Evolutionary conservation across 2,329 filamentous ascomycete species (phyloP).

Genomic region (Orbilia quercus): DNA sequence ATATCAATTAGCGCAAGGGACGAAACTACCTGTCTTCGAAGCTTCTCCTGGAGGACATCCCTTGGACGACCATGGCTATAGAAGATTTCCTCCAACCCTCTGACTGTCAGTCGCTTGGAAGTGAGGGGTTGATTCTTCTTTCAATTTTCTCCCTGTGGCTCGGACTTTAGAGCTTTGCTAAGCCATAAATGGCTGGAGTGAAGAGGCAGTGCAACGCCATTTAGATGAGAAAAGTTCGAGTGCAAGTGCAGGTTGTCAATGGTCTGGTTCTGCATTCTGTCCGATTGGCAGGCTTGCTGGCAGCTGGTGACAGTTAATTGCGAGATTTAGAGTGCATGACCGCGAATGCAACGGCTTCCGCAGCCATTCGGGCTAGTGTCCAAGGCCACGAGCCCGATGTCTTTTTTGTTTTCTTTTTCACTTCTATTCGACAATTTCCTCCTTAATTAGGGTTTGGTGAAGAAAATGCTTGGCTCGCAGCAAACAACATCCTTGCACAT

Average conservation of each 20-base stretch:
- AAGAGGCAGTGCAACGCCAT: constrained; percentile 19
- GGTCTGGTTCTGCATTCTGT: neutral
- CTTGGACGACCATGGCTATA: constrained; percentile 35
- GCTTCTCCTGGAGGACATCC: constrained; percentile 24
- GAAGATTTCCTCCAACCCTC: constrained; percentile 48
- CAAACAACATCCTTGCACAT: neutral
- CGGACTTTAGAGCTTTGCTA: constrained; percentile 14
- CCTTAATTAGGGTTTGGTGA: too few species aligned
- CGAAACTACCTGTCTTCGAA: constrained; percentile 49
- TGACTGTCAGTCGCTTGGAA: constrained; percentile 16
- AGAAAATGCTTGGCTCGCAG: neutral
- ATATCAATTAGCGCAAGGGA: constrained; percentile 21
- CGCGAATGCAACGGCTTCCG: constrained; percentile 3
- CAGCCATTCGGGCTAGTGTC: neutral
- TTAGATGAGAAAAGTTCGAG: constrained; percentile 5
- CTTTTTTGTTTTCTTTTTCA: neutral
- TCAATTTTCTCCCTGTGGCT: neutral
- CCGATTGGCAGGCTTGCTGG: neutral
- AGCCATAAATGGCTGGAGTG: neutral
- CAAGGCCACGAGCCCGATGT: neutral
- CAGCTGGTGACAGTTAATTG: neutral
- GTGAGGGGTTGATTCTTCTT: constrained; percentile 5
- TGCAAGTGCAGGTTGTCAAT: constrained; percentile 1
- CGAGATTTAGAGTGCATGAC: neutral
- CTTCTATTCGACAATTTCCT: too few species aligned